Percentiles rank a stretch among this genome's conserved stretches.
Evolutionary conservation across 1,139 yeast species (phyloP).

Genomic region (Geotrichum europaeum): DNA sequence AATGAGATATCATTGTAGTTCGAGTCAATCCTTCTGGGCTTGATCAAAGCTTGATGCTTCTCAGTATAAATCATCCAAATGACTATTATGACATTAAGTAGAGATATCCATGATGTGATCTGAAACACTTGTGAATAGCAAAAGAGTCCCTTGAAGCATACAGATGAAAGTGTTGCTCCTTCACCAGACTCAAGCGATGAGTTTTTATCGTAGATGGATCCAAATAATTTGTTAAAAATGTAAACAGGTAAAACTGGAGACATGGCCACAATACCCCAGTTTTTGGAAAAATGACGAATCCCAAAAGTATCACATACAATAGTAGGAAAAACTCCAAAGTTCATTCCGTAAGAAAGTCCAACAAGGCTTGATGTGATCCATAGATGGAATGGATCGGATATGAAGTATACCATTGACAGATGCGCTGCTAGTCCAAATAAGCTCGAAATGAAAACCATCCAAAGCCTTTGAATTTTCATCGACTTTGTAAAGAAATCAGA

Average conservation of each 20-base stretch:
- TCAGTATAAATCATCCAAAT: slow-evolving; percentile 25
- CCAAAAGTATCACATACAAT: slow-evolving; percentile 70
- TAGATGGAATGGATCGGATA: slow-evolving; percentile 36
- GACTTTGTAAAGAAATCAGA: slow-evolving; percentile 52
- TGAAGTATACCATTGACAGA: slow-evolving; percentile 22
- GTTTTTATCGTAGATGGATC: slow-evolving; percentile 33
- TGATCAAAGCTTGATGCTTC: slow-evolving; percentile 11
- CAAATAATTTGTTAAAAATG: slow-evolving; percentile 33
- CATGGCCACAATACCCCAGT: slow-evolving; percentile 59
- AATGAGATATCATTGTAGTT: neutral
- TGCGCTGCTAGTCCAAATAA: slow-evolving; percentile 34
- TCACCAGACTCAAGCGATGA: slow-evolving; percentile 12
- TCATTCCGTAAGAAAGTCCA: slow-evolving; percentile 68
- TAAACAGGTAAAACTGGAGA: slow-evolving; percentile 35
- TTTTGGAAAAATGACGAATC: slow-evolving; percentile 59
- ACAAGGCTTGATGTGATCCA: slow-evolving; percentile 49
- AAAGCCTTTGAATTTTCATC: slow-evolving; percentile 52
- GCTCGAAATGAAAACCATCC: slow-evolving; percentile 56
- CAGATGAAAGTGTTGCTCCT: neutral
- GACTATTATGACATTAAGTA: slow-evolving; percentile 36
- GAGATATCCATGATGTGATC: slow-evolving; percentile 33
- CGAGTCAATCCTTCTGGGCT: too few species aligned
- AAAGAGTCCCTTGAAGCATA: slow-evolving; percentile 26
- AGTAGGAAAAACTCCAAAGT: slow-evolving; percentile 73
- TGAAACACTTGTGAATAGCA: slow-evolving; percentile 29